Percentiles rank a stretch among this genome's conserved stretches.
These are phyloP conservation scores for Pyrenophora teres DNA, from an alignment of 2,329 filamentous ascomycete species.

Conservation along the genomic window DNA sequence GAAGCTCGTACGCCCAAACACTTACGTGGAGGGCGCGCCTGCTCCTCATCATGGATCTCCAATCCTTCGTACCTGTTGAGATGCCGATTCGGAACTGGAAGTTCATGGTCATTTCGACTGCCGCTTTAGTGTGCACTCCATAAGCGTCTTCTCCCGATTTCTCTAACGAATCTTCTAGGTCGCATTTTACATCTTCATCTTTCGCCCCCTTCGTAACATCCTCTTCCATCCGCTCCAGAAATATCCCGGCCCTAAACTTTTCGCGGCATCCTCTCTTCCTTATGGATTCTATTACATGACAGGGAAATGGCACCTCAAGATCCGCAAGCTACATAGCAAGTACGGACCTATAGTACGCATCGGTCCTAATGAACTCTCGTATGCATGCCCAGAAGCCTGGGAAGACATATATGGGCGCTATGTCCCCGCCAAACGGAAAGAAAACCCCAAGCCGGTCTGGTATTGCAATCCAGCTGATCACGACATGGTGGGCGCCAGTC, in stretches of 20 bases:
- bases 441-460: neutral
- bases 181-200: neutral
- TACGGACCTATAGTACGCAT: neutral
- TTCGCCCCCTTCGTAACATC: neutral
- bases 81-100: neutral
- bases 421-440: neutral
- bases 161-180: neutral
- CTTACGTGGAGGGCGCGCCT: neutral
- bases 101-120: neutral
- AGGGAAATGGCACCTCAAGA: conserved; percentile 1
- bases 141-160: neutral
- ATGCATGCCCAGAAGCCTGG: neutral
- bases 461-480: neutral
- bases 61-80: neutral
- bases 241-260: neutral
- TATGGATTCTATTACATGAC: neutral
- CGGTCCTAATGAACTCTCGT: neutral
- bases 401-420: conserved; percentile 3
- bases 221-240: conserved; percentile 1
- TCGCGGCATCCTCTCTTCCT: neutral
- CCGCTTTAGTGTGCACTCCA: neutral
- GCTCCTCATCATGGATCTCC: neutral
- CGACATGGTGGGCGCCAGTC: neutral
- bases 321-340: neutral
- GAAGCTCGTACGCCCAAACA: too few species aligned